A percentile compares a stretch with the other conserved stretches of the same genome.
Conservation (phyloP, 169 alveolate species). For the Eimeria sp. region DNA sequence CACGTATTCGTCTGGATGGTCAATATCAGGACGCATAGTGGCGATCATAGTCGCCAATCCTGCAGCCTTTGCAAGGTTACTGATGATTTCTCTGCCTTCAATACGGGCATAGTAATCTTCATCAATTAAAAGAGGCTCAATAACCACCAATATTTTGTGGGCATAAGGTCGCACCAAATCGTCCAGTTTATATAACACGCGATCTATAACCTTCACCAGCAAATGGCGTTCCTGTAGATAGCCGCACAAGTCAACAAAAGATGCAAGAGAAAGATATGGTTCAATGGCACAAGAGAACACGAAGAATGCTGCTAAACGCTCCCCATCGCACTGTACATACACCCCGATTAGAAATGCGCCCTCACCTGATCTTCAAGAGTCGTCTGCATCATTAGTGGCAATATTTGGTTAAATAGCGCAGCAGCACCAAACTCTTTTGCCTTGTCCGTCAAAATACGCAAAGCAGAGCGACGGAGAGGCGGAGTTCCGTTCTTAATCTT, state of each 20-base stretch:
- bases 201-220: constrained; percentile 98
- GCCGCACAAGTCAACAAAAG: neutral
- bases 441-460: constrained; percentile 97
- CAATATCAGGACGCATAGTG: constrained; percentile 99
- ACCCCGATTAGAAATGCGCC: neutral
- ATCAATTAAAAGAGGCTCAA: constrained; percentile 99
- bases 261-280: too few relatives aligned
- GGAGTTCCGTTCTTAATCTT: constrained; percentile 99
- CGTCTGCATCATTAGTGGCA: constrained; percentile 99
- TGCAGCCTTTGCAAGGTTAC: constrained; percentile 97
- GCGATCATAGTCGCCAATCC: constrained; percentile 99
- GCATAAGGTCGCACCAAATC: constrained; percentile 99
- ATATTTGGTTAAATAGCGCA: constrained; percentile 97
- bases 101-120: constrained; percentile 99
- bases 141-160: constrained; percentile 99
- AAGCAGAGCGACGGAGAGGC: constrained; percentile 97
- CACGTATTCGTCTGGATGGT: constrained; percentile 99
- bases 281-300: too few relatives aligned
- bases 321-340: constrained; percentile 12
- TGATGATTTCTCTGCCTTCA: constrained; percentile 99
- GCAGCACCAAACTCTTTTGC: constrained; percentile 99
- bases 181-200: constrained; percentile 98
- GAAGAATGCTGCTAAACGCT: neutral
- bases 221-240: constrained; percentile 98
- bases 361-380: constrained; percentile 95